phyloP scores from a whole-genome alignment of 805 yeast genomes.

The Cyberlindnera lachancei region DNA sequence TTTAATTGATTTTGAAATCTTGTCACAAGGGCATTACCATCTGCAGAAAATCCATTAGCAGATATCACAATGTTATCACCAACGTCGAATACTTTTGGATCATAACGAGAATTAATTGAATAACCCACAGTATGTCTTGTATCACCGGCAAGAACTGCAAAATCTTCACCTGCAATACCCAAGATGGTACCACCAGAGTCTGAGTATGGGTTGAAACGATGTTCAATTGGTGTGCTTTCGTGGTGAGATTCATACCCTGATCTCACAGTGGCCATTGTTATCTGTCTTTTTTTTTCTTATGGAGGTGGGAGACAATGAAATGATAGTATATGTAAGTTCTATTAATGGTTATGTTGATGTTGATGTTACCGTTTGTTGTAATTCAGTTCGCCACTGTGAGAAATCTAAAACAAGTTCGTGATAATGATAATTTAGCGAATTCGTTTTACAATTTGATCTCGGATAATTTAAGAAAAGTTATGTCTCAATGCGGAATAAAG shows the following conservation, averaged over 20 bases:
- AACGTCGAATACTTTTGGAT: slow-evolving; percentile 80
- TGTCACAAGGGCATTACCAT: slow-evolving; percentile 77
- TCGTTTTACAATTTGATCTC: not conserved
- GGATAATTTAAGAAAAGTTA: no score
- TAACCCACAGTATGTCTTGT: slow-evolving; percentile 96
- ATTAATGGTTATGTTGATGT: no score
- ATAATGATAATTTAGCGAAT: not conserved
- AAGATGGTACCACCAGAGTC: slow-evolving; percentile 96
- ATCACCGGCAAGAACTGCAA: slow-evolving; percentile 95
- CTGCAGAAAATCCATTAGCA: slow-evolving; percentile 96
- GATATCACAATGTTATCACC: slow-evolving; percentile 85
- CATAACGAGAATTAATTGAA: slow-evolving; percentile 86
- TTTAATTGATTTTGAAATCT: slow-evolving; percentile 57
- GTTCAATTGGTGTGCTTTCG: slow-evolving; percentile 67
- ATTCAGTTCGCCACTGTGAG: slow-evolving; percentile 1
- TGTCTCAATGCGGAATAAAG: no score
- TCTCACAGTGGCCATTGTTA: slow-evolving; percentile 38
- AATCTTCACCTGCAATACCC: slow-evolving; percentile 97
- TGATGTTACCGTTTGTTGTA: not conserved
- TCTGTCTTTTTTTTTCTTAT: not conserved
- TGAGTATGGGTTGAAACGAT: slow-evolving; percentile 85
- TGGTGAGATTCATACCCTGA: slow-evolving; percentile 59
- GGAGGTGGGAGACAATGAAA: no score
- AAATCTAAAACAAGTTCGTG: no score
- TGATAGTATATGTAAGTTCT: no score